Base-by-base conservation (phyloP, 2,329 filamentous ascomycete genomes). In the Orbilia blumenaviensis region DNA sequence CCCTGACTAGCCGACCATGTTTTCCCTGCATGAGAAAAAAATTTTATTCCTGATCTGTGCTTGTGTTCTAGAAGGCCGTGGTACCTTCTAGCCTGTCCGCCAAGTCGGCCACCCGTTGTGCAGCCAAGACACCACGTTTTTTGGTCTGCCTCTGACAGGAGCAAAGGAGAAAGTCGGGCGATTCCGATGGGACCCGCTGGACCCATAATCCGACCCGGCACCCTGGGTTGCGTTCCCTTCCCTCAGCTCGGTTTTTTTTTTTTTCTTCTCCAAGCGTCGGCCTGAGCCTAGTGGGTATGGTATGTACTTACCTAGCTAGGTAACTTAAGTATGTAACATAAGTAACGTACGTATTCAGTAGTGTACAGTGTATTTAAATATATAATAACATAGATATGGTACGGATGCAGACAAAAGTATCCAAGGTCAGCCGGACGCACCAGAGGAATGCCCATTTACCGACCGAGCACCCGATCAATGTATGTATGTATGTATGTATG, bases 21-120 rank as follows among this genome's bases (percentile, higher is more conserved):
- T 9, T 44, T 42, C 34, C 56, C 56, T 68, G 64, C 52, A 58
- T 68, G 64, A 38, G 38, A 88, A 38, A 44, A 89, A 87, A 12
- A 89, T 89, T 82, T 56, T 56, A 56, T 56, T 56, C 38, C 9
- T 56, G 32, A 36, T 56, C 52, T 38, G 52, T 56, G 32, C 64
- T 41, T 25, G 21, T 12, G 69, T 74, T 74, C 69, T 74, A 74
- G 69, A 74, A 74, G 69, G 38, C 21, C 25, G 52, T 48, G 23
- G 69, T 54, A 54, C 62, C 54, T 66, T 67, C 69, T 58, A 63
- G 61, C 61, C 61, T 61, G 18, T 41, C n/a, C 23, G 66, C 64
- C 64, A 68, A 60, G 64, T 52, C 54, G 29, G 42, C 32, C 38
- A 25, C 38, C 44, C 64, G 66, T 69, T 69, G 56, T 42, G 56